Base-by-base conservation (phyloP, 805 yeast species). In the Naumovozyma dairenensis region DNA sequence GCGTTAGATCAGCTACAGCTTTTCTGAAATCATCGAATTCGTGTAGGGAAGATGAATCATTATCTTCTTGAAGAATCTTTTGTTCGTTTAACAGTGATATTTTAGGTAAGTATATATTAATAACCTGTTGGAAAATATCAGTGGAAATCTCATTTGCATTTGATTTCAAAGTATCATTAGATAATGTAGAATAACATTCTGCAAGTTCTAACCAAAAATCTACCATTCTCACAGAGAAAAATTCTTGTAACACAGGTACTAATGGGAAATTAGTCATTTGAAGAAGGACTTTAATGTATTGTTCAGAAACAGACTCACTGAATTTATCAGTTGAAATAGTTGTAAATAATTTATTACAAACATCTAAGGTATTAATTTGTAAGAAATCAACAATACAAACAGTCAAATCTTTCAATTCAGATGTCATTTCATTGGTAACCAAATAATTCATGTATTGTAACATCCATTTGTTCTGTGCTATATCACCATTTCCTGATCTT, bases 1-100 rank as follows among this genome's bases (percentile, higher is more conserved):
- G 92, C 42, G 83, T 72, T 25, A 87, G 65, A 45, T 92, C 97
- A 1, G 79, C 71, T 7, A 80, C 79, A 40, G 80, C 89, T 21
- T 72, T 60, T 45, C 96, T 68, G 55, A 74, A 89, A 17, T 74
- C 67, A 16, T 59, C 57, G 47, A 86, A 83, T 43, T 80, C 93
- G 36, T 55, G 52, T 4, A 53, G 17, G 10, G 43, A 31, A 5
- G 53, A 35, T 15, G 38, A 49, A 16, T 48, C 48, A 5, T 47
- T 44, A 6, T 48, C 46, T 4, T 54, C 49, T 24, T 62, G 64
- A 6, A 57, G 40, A 4, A 57, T 45, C 13, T 62, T 57, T 14
- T 61, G 63, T 16, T 69, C 50, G 31, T 55, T 46, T n/a, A 38
- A 16, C 7, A 71, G 49, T 31, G 72, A 78, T 3, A 75, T 64